Evolutionary conservation across 2,329 filamentous ascomycete genomes (phyloP).

Genomic region (Rasamsonia emersonii): DNA sequence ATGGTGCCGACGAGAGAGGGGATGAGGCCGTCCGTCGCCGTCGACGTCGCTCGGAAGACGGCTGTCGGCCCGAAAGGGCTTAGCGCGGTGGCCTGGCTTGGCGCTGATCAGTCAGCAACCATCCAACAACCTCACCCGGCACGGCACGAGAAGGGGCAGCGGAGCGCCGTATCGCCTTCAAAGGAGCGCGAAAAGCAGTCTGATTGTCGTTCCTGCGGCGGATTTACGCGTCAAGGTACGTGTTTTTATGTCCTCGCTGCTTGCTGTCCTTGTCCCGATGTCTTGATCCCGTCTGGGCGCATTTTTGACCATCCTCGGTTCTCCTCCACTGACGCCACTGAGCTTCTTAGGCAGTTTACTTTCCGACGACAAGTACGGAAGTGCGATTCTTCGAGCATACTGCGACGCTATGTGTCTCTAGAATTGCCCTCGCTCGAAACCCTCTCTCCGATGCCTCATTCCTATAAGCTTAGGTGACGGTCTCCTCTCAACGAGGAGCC

Average conservation of each 20-base stretch:
- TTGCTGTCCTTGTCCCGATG: conserved; percentile 1
- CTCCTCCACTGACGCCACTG: no score
- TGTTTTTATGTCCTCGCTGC: conserved; percentile 7
- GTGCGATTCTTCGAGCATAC: no score
- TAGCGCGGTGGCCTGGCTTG: conserved; percentile 16
- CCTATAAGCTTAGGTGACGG: conserved; percentile 19
- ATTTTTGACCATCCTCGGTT: no score
- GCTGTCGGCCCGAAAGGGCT: conserved; percentile 14
- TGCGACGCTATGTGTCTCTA: no score
- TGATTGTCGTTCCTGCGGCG: conserved; percentile 12
- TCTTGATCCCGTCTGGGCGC: no score
- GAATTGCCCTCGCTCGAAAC: background rate
- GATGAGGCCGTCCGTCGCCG: conserved; percentile 1
- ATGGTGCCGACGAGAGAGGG: background rate
- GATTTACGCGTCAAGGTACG: conserved; percentile 17
- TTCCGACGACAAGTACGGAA: no score
- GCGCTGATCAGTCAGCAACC: conserved; percentile 26
- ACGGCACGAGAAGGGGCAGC: conserved; percentile 22
- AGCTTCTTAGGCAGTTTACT: no score
- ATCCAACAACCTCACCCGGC: conserved; percentile 27
- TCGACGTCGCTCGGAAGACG: background rate
- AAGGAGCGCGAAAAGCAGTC: conserved; percentile 15
- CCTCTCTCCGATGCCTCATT: conserved; percentile 19
- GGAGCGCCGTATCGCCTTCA: conserved; percentile 22
- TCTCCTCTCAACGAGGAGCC: conserved; percentile 11